A percentile compares a stretch with the other conserved stretches of the same genome.
phyloP scores from a whole-genome alignment of 805 yeast species.

The Hanseniaspora taiwanica region DNA sequence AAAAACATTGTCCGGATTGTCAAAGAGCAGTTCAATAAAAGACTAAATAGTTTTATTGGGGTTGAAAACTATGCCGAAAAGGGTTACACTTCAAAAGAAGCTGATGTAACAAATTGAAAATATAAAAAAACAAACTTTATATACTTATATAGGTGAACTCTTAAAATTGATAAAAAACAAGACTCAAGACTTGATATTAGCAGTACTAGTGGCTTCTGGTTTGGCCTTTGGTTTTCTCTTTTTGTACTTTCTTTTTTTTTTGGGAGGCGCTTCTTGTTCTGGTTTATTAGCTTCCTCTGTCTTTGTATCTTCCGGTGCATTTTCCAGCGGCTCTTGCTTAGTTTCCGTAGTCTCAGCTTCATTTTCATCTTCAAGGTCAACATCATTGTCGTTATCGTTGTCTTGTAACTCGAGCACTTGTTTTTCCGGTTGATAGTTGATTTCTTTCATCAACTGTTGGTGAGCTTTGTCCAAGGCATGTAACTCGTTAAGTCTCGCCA shows the following conservation, averaged over 20 bases:
- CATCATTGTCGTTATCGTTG: no score
- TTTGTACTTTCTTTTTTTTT: background rate
- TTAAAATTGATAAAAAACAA: conserved; percentile 14
- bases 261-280: background rate
- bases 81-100: no score
- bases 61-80: conserved; percentile 18
- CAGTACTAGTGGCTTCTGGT: conserved; percentile 12
- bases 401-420: conserved; percentile 22
- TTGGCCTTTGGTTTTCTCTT: conserved; percentile 3
- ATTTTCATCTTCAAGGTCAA: conserved; percentile 1
- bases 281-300: background rate
- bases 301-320: background rate
- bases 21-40: conserved; percentile 50
- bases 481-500: conserved; percentile 58
- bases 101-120: no score
- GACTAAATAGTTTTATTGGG: conserved; percentile 65
- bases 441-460: conserved; percentile 54
- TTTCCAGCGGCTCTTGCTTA: no score
- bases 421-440: conserved; percentile 50
- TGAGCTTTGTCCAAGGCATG: conserved; percentile 35
- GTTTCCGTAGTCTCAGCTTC: conserved; percentile 9
- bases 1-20: conserved; percentile 36
- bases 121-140: no score
- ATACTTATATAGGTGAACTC: no score
- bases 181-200: conserved; percentile 13